These are phyloP conservation scores for Neurospora intermedia DNA, from an alignment of 495 filamentous ascomycete species.

Conservation along the genomic window DNA sequence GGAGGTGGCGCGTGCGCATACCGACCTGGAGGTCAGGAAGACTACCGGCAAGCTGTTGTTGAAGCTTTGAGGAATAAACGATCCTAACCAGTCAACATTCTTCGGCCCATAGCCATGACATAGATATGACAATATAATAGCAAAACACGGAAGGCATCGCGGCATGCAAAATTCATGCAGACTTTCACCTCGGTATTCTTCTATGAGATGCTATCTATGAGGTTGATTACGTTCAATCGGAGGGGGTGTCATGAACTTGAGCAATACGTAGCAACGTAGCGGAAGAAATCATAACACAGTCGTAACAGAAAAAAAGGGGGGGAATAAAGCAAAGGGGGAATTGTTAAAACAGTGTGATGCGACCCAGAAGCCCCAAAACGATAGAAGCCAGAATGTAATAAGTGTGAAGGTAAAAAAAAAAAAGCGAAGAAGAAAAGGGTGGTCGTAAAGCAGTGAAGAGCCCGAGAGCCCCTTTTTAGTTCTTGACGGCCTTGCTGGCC, in stretches of 20 bases:
- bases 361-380: background rate
- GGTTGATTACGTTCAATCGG: background rate
- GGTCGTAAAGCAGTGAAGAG: background rate
- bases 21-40: slow-evolving; percentile 71
- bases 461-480: slow-evolving; percentile 1
- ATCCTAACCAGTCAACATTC: too few species aligned
- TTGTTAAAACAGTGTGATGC: background rate
- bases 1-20: slow-evolving; percentile 65
- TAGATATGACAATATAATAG: background rate
- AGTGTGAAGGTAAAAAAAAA: background rate
- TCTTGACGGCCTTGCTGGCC: slow-evolving; percentile 16
- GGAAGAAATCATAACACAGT: background rate
- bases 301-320: background rate
- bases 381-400: background rate
- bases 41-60: slow-evolving; percentile 72
- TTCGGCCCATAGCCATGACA: background rate
- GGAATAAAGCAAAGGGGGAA: background rate
- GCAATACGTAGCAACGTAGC: background rate
- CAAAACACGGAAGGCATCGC: background rate
- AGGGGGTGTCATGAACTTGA: background rate
- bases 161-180: background rate
- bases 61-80: slow-evolving; percentile 20
- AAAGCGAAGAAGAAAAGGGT: too few species aligned
- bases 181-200: background rate
- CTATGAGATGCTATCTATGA: slow-evolving; percentile 1